Evolutionary conservation across 305 asterid species (phyloP).

Genomic region (Fraxinus velutina): DNA sequence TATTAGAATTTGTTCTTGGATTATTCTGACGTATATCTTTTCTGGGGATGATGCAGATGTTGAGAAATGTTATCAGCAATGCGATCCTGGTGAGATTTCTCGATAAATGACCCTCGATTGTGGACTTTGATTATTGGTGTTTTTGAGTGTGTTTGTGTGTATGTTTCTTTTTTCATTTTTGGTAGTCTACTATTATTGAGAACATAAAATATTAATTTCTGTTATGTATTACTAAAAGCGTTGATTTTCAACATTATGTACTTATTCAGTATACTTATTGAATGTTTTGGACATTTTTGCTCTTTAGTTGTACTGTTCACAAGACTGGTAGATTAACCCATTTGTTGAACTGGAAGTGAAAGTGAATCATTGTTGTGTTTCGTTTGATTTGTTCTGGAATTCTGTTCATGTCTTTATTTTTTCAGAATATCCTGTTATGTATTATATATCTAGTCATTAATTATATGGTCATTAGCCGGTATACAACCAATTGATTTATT

Average conservation of each 20-base stretch:
- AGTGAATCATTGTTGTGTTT: neutral
- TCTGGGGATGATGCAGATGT: slow-evolving; percentile 31
- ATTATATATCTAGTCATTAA: neutral
- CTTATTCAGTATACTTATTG: neutral
- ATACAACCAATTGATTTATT: neutral
- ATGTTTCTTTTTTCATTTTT: neutral
- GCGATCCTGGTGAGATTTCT: slow-evolving; percentile 39
- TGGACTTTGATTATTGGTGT: neutral
- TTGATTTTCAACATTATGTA: neutral
- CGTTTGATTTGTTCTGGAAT: neutral
- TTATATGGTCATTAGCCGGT: neutral
- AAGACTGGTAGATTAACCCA: neutral
- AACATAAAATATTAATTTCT: neutral
- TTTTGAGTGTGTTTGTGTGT: neutral
- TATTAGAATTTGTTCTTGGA: neutral
- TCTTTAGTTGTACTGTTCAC: neutral
- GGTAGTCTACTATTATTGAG: neutral
- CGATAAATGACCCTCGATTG: neutral
- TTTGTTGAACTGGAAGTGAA: neutral
- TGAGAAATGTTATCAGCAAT: slow-evolving; percentile 33
- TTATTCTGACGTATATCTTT: neutral
- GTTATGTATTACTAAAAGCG: neutral
- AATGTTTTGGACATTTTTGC: neutral
- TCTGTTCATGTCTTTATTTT: neutral
- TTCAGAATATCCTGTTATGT: neutral